These are phyloP conservation scores for Apiosordaria backusii DNA, from an alignment of 495 filamentous ascomycete species.

Conservation along the genomic window DNA sequence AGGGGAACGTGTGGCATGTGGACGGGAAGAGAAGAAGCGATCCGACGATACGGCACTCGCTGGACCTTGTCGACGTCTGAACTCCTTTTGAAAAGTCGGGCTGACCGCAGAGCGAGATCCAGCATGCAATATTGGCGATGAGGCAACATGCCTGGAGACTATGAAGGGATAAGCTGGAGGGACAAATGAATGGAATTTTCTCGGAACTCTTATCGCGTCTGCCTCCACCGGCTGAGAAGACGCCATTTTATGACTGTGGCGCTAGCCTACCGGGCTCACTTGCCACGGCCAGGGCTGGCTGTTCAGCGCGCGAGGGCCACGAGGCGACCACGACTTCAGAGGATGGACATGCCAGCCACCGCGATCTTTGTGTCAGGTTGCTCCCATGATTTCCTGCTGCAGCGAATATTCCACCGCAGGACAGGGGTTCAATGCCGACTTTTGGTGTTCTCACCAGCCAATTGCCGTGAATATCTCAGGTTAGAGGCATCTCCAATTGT, in stretches of 20 bases:
- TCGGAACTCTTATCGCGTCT: neutral
- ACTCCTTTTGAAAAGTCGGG: neutral
- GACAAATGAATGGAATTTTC: neutral
- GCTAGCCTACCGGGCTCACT: conserved; percentile 5
- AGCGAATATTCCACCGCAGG: neutral
- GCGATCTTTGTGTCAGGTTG: neutral
- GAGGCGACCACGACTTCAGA: neutral
- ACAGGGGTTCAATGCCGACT: neutral
- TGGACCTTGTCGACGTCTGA: neutral
- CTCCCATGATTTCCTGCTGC: neutral
- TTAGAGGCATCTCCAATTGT: too few relatives aligned
- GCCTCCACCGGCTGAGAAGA: conserved; percentile 6
- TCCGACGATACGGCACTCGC: neutral
- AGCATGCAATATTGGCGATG: neutral
- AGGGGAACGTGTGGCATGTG: neutral
- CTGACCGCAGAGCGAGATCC: neutral
- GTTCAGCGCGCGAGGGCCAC: neutral
- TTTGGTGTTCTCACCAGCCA: neutral
- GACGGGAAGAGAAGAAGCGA: neutral
- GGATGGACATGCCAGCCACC: conserved; percentile 1
- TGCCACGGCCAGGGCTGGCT: conserved; percentile 4
- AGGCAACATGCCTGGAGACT: neutral
- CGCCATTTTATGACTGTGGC: neutral
- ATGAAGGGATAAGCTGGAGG: neutral
- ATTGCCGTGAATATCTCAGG: too few relatives aligned